A percentile compares a stretch with the other conserved stretches of the same genome.
Conservation (phyloP, 2,329 filamentous ascomycete genomes). For the Chrysoporthe austroafricana region DNA sequence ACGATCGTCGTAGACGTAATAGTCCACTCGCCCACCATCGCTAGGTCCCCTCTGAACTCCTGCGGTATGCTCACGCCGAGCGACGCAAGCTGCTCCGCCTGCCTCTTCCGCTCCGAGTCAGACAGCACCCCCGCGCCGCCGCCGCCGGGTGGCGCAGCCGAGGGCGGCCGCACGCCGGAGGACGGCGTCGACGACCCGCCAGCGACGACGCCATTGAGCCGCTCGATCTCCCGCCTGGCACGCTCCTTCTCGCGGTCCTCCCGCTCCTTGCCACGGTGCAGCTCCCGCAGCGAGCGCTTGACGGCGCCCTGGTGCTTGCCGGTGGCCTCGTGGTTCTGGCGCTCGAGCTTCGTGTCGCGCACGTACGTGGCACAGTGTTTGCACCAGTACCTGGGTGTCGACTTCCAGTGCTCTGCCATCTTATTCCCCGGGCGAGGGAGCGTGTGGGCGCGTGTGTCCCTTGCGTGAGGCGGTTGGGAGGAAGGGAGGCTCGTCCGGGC, state of each 20-base stretch:
- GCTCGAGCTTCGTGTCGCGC: conserved; percentile 89
- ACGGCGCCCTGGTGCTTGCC: conserved; percentile 82
- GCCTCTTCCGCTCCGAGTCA: conserved; percentile 73
- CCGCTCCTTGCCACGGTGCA: conserved; percentile 83
- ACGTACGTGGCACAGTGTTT: conserved; percentile 93
- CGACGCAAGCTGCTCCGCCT: conserved; percentile 84
- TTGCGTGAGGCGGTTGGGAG: background rate
- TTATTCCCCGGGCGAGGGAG: background rate
- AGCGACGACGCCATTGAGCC: conserved; percentile 75
- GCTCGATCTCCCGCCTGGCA: conserved; percentile 82
- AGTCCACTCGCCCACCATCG: conserved; percentile 88
- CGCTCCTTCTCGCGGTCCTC: conserved; percentile 80
- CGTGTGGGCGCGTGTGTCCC: conserved; percentile 3
- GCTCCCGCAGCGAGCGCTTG: conserved; percentile 85
- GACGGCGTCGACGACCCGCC: background rate
- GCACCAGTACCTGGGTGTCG: conserved; percentile 96
- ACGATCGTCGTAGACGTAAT: conserved; percentile 67
- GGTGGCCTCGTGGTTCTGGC: conserved; percentile 85
- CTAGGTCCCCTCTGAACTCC: conserved; percentile 77
- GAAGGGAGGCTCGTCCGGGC: background rate
- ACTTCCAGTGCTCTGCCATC: conserved; percentile 99
- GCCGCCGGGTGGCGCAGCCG: background rate
- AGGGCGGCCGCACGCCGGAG: background rate
- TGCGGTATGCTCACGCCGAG: conserved; percentile 86
- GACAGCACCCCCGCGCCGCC: conserved; percentile 39